These are phyloP conservation scores for Phialophora tarda DNA, from an alignment of 2,329 filamentous ascomycete genomes.

Conservation along the genomic window DNA sequence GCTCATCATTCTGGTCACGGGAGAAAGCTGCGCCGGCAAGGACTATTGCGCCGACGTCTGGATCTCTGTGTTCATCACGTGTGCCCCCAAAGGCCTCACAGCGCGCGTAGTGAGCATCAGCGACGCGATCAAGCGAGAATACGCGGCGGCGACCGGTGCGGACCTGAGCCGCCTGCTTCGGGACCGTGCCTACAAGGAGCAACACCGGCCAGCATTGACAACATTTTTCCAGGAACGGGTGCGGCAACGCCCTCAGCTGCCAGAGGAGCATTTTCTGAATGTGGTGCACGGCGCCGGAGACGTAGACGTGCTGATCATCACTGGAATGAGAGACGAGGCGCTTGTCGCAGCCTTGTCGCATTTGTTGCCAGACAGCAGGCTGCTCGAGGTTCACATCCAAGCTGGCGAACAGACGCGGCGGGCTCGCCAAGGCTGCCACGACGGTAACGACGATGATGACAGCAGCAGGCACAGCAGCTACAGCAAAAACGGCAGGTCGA, in stretches of 20 bases:
- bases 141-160: conserved; percentile 57
- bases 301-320: conserved; percentile 65
- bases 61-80: conserved; percentile 50
- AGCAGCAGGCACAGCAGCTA: conserved; percentile 27
- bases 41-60: conserved; percentile 64
- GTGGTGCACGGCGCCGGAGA: conserved; percentile 51
- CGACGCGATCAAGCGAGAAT: conserved; percentile 63
- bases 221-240: conserved; percentile 58
- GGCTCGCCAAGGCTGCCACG: conserved; percentile 44
- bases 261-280: conserved; percentile 58
- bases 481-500: conserved; percentile 35
- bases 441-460: conserved; percentile 23
- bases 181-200: conserved; percentile 67
- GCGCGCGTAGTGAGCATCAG: conserved; percentile 62
- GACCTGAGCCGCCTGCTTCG: conserved; percentile 56
- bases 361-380: conserved; percentile 58
- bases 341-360: conserved; percentile 62
- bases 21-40: conserved; percentile 61
- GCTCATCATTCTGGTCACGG: conserved; percentile 63
- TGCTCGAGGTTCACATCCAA: conserved; percentile 61
- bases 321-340: conserved; percentile 66
- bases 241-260: conserved; percentile 52
- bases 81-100: conserved; percentile 42
- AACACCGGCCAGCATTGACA: conserved; percentile 61
- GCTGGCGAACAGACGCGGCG: conserved; percentile 48